Conservation (phyloP, 208 protist genomes). For the Tritrichomonas foetus region DNA sequence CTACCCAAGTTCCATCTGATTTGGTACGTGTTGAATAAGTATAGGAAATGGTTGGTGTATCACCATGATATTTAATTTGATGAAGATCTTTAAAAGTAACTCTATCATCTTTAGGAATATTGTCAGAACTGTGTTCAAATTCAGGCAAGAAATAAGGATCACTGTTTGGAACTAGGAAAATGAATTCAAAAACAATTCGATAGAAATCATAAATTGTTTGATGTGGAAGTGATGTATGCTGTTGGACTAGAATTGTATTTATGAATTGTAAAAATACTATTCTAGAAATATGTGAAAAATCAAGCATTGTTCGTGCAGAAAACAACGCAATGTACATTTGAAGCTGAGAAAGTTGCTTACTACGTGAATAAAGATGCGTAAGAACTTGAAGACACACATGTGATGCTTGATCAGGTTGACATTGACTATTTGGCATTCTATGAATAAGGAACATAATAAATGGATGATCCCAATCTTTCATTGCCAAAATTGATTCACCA, state of each 20-base stretch:
- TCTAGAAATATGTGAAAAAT: conserved; percentile 11
- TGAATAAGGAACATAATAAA: background rate
- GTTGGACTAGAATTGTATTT: background rate
- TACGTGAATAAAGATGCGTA: background rate
- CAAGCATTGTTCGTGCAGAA: background rate
- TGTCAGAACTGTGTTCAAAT: background rate
- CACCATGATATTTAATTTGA: background rate
- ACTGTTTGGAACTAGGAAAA: background rate
- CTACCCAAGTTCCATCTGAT: background rate
- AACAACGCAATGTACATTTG: background rate
- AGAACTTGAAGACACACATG: background rate
- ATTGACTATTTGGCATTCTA: background rate
- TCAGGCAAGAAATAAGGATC: background rate
- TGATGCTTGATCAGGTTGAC: background rate
- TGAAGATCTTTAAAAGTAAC: background rate
- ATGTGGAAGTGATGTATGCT: background rate
- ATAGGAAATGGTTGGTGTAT: background rate
- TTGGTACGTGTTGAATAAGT: background rate
- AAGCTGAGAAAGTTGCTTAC: background rate
- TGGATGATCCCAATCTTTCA: background rate
- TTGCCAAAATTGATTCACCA: background rate
- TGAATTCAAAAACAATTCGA: background rate
- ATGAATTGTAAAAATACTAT: background rate
- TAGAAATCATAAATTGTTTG: background rate
- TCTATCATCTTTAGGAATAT: background rate